Base-by-base conservation (phyloP, 768 basidiomycete genomes). In the Psilocybe subaeruginosa region DNA sequence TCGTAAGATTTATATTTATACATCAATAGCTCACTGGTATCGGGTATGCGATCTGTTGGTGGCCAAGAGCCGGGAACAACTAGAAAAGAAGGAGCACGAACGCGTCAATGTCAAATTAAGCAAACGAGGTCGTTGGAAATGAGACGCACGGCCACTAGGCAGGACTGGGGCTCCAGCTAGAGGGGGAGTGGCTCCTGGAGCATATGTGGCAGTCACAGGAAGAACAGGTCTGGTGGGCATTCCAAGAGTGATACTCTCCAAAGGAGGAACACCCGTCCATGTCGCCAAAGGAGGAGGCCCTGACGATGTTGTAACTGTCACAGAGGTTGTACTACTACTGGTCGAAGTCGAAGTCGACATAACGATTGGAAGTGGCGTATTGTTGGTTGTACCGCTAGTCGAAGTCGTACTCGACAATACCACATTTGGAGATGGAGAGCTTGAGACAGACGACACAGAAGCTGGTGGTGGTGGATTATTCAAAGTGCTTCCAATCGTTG, bases 131-230 rank as follows among this genome's bases (percentile, higher is more conserved):
- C 33, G 39, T 29, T 46, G 8, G 11, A 30, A 47, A 33, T 33
- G 33, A 17, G 2, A 74, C 82, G 60, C 72, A 90, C 90, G 86
- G n/a, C 80, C 71, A 0, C 82, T 77, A 0, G 93, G 93, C 8
- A 95, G 76, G 2, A 74, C 61, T 2, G 90, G 90, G 1, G 85
- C 93, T 60, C 89, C 89, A 33, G 83, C 67, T 45, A 90, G 76
- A 1, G 89, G 85, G 2, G 88, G 82, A 0, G 79, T 78, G 30
- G 87, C 83, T 1, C 92, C 92, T 45, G 86, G 73, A 0, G 82
- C 37, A 66, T 76, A 90, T 0, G 87, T 86, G 2, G 83, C 71
- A 3, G 85, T 77, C 16, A 85, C 75, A 1, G 83, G 69, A 1
- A 82, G 77, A 0, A 84, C 79, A 2, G 82, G 62, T 5, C 79